Percentiles rank a stretch among this genome's conserved stretches.
Conservation (phyloP, 768 basidiomycete genomes). For the Russula brevipes region DNA sequence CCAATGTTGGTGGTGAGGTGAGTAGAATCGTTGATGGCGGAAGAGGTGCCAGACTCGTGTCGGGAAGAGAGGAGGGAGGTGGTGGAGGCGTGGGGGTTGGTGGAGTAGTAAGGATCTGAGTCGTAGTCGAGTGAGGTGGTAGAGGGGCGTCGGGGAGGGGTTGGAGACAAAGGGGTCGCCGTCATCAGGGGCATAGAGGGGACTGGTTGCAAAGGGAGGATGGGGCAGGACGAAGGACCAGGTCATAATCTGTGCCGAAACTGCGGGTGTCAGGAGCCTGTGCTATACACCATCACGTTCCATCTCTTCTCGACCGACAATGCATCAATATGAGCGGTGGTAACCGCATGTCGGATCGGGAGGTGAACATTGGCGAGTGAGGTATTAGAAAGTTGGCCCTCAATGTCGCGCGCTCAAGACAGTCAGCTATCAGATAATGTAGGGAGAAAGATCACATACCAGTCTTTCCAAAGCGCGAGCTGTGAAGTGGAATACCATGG, state of each 20-base stretch:
- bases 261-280: too few species aligned
- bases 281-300: too few species aligned
- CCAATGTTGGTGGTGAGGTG: slow-evolving; percentile 54
- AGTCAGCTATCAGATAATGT: too few species aligned
- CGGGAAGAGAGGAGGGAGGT: slow-evolving; percentile 44
- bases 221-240: slow-evolving; percentile 21
- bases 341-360: too few species aligned
- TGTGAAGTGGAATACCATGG: too few species aligned
- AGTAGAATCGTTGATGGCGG: slow-evolving; percentile 53
- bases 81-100: slow-evolving; percentile 43
- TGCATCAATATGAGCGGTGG: too few species aligned
- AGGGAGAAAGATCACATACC: too few species aligned
- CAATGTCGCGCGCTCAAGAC: too few species aligned
- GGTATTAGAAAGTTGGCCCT: too few species aligned
- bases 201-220: background rate
- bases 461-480: too few species aligned
- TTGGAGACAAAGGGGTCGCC: slow-evolving; percentile 45
- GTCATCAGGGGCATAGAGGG: slow-evolving; percentile 31
- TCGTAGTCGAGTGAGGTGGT: background rate
- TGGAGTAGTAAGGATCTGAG: slow-evolving; percentile 31
- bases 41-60: slow-evolving; percentile 31
- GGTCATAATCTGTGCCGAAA: slow-evolving; percentile 4
- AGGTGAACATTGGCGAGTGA: too few species aligned
- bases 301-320: too few species aligned
- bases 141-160: slow-evolving; percentile 7